These are phyloP conservation scores for Setaria viridis DNA, from an alignment of 202 grass and related monocot genomes.

Conservation along the genomic window DNA sequence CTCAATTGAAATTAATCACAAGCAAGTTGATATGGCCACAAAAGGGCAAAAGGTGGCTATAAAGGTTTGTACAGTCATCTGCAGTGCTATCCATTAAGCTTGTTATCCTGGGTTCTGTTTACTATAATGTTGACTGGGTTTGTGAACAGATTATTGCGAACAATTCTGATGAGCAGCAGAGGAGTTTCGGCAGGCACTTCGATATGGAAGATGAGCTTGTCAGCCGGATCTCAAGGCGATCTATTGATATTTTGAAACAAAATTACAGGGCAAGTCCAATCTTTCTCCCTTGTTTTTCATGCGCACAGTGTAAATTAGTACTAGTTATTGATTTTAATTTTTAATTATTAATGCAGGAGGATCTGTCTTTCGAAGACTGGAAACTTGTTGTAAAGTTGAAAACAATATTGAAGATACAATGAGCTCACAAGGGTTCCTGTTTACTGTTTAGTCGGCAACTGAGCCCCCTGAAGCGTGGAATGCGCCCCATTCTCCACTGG, in stretches of 20 bases:
- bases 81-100: neutral
- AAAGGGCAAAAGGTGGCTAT: constrained; percentile 95
- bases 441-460: neutral
- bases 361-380: constrained; percentile 55
- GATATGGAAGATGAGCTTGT: constrained; percentile 92
- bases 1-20: constrained; percentile 92
- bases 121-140: constrained; percentile 18
- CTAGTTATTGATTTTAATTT: neutral
- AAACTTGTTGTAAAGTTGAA: constrained; percentile 60
- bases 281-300: neutral
- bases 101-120: constrained; percentile 18
- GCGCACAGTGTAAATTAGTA: neutral
- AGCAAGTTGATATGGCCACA: constrained; percentile 83
- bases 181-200: constrained; percentile 80
- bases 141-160: constrained; percentile 63
- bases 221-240: constrained; percentile 75
- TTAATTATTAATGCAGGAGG: constrained; percentile 40
- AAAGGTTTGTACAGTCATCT: constrained; percentile 52
- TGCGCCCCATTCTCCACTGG: neutral
- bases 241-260: constrained; percentile 80
- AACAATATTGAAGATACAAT: constrained; percentile 51
- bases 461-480: neutral
- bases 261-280: constrained; percentile 75
- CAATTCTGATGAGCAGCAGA: constrained; percentile 86
- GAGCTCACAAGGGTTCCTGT: neutral